Percentiles rank a stretch among this genome's conserved stretches.
These are phyloP conservation scores for Fagopyrum esculentum DNA, from an alignment of 148 eudicot genomes.

Conservation along the genomic window DNA sequence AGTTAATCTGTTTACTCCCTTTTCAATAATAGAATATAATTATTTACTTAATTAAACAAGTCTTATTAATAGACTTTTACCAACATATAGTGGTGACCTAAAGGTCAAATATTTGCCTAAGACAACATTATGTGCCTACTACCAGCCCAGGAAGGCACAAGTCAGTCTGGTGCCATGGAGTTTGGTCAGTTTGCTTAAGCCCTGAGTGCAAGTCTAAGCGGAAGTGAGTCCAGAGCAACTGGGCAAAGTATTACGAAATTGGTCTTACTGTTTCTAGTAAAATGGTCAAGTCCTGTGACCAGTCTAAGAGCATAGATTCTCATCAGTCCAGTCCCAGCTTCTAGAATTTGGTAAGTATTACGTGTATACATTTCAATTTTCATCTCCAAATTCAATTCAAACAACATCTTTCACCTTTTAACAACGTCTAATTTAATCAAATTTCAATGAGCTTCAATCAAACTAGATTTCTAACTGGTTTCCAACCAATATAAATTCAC, in stretches of 20 bases:
- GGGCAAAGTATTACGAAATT: background rate
- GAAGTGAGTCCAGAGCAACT: too few species aligned
- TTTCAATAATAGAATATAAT: too few species aligned
- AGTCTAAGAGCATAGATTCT: background rate
- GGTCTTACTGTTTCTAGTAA: background rate
- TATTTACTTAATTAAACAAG: too few species aligned
- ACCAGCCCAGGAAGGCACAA: too few species aligned
- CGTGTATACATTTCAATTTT: background rate
- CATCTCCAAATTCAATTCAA: slow-evolving; percentile 3
- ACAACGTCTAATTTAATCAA: background rate
- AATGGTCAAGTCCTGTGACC: background rate
- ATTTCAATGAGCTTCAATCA: background rate
- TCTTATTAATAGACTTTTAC: too few species aligned
- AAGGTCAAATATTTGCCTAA: too few species aligned
- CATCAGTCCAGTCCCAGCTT: background rate
- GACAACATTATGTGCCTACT: too few species aligned
- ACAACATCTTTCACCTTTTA: background rate
- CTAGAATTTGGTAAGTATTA: background rate
- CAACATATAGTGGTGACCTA: too few species aligned
- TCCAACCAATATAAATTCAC: background rate
- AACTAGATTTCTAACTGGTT: background rate
- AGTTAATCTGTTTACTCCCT: too few species aligned
- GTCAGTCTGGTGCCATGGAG: too few species aligned
- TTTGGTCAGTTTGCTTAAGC: background rate
- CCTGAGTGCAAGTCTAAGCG: background rate